Evolutionary conservation across 2,329 filamentous ascomycete genomes (phyloP), one percentile per base, ranked within the genome.

Genomic region (Rutstroemia sp.): DNA sequence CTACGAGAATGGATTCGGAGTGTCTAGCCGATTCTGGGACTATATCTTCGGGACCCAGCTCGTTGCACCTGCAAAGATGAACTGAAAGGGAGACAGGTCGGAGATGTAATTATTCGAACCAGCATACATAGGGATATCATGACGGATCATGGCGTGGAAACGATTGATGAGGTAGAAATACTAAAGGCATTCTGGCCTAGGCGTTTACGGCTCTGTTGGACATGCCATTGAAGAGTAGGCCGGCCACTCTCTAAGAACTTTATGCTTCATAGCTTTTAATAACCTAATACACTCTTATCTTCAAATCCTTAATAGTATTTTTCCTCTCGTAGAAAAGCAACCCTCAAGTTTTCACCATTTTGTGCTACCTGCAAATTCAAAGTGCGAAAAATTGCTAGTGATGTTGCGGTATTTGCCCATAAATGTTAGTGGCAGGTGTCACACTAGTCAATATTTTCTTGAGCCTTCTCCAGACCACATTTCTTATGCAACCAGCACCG

Each of bases 11-110:
- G 94, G 94, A 52, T 99, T 97, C 66, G 94, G 94, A 56, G 92
- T 99, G 51, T 96, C 92, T 34, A 96, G 88, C 77, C 84, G 86
- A 63, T 96, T 99, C 78, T 99, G 94, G 94, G 94, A 99, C 71
- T 76, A 75, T 50, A 75, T 99, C 6, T 99, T 99, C 69, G 90
- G 91, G 63, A 99, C 94, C 1, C 87, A 95, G 74, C 77, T 99
- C 52, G 73, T 61, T 21, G 65, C 67, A 38, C 59, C 66, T 38
- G 62, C 61, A 16, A 68, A 68, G 55, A 60, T 58, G 5, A 48
- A 59, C 44, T 66, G 10, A 55, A 61, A 42, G 55, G 47, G 39
- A 39, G 41, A 37, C 2, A 34, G 49, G 48, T 25, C 37, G 30
- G 30, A 12, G 30, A 9, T 52, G 39, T 54, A 49, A 44, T 46